phyloP scores from a whole-genome alignment of 352 stramenopile genomes.

The Phytophthora pluvialis region DNA sequence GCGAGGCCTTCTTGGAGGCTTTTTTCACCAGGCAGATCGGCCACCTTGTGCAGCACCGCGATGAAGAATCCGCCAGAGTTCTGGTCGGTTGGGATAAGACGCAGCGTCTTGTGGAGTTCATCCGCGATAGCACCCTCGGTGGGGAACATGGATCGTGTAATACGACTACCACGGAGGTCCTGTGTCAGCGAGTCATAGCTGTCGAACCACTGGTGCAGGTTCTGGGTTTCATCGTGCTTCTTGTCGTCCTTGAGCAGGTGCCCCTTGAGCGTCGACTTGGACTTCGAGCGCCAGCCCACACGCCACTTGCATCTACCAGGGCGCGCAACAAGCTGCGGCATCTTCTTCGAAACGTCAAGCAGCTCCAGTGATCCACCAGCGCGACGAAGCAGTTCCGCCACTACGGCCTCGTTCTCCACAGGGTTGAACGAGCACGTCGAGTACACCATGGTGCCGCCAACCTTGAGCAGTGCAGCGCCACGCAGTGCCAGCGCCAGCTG shows the following conservation, averaged over 20 bases:
- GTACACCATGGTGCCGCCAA: conserved; percentile 95
- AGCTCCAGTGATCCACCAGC: conserved; percentile 90
- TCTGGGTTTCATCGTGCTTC: conserved; percentile 9
- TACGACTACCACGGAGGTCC: conserved; percentile 69
- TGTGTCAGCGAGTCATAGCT: conserved; percentile 61
- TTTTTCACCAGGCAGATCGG: conserved; percentile 53
- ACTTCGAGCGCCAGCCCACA: conserved; percentile 89
- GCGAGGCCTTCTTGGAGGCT: conserved; percentile 59
- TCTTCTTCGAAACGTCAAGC: conserved; percentile 76
- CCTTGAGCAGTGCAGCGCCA: conserved; percentile 89
- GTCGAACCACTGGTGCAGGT: conserved; percentile 82
- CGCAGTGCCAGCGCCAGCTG: conserved; percentile 94
- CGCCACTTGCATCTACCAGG: conserved; percentile 66
- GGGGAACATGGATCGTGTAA: conserved; percentile 89
- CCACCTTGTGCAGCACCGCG: conserved; percentile 92
- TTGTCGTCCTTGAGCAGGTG: conserved; percentile 61
- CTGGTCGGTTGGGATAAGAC: conserved; percentile 97
- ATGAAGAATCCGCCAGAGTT: conserved; percentile 99
- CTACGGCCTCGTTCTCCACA: conserved; percentile 99
- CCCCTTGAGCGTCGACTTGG: conserved; percentile 83
- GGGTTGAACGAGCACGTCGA: conserved; percentile 98
- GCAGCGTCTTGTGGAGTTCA: conserved; percentile 91
- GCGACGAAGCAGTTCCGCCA: conserved; percentile 93
- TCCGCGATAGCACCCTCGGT: conserved; percentile 40
- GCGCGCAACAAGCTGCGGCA: conserved; percentile 64